Evolutionary conservation across 2,329 filamentous ascomycete genomes (phyloP), one percentile per base, ranked within the genome.

Genomic region (Colletotrichum neosansevieriae): DNA sequence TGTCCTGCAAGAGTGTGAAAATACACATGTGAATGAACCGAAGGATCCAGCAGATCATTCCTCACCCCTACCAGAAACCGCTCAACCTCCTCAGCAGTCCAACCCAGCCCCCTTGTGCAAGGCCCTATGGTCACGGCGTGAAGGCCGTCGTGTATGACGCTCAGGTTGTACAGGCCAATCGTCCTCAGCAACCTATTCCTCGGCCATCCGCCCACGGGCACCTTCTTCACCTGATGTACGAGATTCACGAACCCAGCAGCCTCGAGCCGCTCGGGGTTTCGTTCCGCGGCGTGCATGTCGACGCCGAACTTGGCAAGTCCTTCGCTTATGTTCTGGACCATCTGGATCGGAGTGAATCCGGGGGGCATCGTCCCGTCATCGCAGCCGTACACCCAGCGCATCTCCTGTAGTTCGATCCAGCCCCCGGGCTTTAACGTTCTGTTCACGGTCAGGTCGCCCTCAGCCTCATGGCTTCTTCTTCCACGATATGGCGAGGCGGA

Each of bases 171-270:
- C 36, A 73, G 75, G 0, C 83, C 83, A 4, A 85, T 69, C n/a
- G 80, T 77, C 70, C 81, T 84, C 50, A 82, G 74, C 15, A 72
- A 72, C 58, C 78, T 77, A 40, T 84, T 79, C 69, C 80, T 83
- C 0, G 87, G 79, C 88, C 87, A 89, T 4, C 79, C 77, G 19
- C 85, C 87, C 40, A 85, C 78, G 0, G 87, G 87, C 40, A 88
- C 77, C 74, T 85, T 88, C 73, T 85, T 85, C 2, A 85, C 73
- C 15, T 77, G 77, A 72, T 89, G 81, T 21, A 82, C 78, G 11
- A 89, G 79, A 57, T 89, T 84, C 3, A 85, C 81, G 70, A 89
- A 89, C 0, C 87, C 87, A 2, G 81, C 85, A 24, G 83, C 80
- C 13, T 74, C 78, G 49, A 80, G 73, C 3, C 83, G 81, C n/a